A percentile compares a stretch with the other conserved stretches of the same genome.
phyloP scores from a whole-genome alignment of 1,139 yeast species.

The Yamadazyma oceani region DNA sequence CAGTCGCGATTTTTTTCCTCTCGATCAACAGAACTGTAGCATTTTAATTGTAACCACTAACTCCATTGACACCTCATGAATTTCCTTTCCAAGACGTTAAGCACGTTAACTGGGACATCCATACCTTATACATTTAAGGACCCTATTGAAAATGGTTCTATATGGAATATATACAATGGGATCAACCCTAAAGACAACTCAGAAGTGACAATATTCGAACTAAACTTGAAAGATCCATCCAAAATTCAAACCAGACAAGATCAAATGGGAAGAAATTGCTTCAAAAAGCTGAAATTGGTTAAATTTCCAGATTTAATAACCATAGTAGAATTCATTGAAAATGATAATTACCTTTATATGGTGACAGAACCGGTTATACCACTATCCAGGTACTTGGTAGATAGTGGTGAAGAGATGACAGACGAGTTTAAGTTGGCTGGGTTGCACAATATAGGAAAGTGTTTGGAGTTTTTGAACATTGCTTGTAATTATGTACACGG shows the following conservation, averaged over 20 bases:
- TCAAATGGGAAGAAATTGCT: slow-evolving; percentile 61
- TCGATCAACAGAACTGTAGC: no score
- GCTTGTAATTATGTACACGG: slow-evolving; percentile 71
- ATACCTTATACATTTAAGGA: slow-evolving; percentile 60
- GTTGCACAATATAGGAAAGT: slow-evolving; percentile 52
- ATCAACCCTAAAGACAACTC: slow-evolving; percentile 40
- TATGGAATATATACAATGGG: slow-evolving; percentile 55
- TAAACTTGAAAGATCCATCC: slow-evolving; percentile 47
- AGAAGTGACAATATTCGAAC: slow-evolving; percentile 61
- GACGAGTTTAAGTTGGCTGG: slow-evolving; percentile 56
- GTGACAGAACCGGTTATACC: slow-evolving; percentile 81
- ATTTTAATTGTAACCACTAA: no score
- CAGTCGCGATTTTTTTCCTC: no score
- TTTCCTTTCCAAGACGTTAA: slow-evolving; percentile 57
- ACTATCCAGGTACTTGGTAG: slow-evolving; percentile 36
- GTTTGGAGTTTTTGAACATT: slow-evolving; percentile 61
- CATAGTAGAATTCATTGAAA: slow-evolving; percentile 69
- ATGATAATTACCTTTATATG: slow-evolving; percentile 60
- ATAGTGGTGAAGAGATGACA: slow-evolving; percentile 17
- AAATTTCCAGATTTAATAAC: slow-evolving; percentile 77
- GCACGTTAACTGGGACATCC: slow-evolving; percentile 51
- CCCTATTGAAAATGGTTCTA: slow-evolving; percentile 27
- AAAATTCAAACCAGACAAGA: slow-evolving; percentile 29
- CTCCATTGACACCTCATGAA: slow-evolving; percentile 40
- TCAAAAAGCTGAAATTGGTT: slow-evolving; percentile 63